A percentile compares a stretch with the other conserved stretches of the same genome.
Conservation (phyloP, 2,329 filamentous ascomycete genomes). For the Teratosphaeriaceae sp. region DNA sequence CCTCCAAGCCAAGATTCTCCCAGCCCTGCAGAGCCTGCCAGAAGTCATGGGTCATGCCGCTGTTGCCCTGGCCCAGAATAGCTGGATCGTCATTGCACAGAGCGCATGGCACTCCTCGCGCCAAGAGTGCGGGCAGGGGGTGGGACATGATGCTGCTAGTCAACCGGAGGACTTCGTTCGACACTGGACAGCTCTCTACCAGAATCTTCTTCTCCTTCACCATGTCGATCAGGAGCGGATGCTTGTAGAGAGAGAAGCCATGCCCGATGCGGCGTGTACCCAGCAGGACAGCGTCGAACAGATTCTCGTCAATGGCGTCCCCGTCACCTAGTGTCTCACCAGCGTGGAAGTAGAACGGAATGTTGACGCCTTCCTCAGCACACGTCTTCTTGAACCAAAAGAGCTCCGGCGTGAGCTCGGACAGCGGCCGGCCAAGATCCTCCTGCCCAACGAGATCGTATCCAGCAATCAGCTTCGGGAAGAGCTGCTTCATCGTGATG, state of each 20-base stretch:
- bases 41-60: conserved; percentile 85
- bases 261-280: conserved; percentile 87
- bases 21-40: conserved; percentile 90
- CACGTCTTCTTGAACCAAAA: conserved; percentile 94
- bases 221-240: conserved; percentile 81
- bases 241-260: conserved; percentile 81
- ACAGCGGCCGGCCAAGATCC: conserved; percentile 67
- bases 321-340: conserved; percentile 82
- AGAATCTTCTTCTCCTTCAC: conserved; percentile 84
- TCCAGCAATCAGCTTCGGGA: conserved; percentile 73
- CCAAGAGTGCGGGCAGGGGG: conserved; percentile 74
- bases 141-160: conserved; percentile 71
- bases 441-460: conserved; percentile 90
- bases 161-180: conserved; percentile 78
- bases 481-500: conserved; percentile 71
- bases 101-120: conserved; percentile 74
- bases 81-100: conserved; percentile 89
- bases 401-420: conserved; percentile 71
- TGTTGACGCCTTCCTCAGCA: conserved; percentile 65
- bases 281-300: conserved; percentile 83
- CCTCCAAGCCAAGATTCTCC: conserved; percentile 83
- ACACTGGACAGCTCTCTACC: conserved; percentile 84
- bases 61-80: conserved; percentile 74
- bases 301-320: conserved; percentile 68
- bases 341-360: conserved; percentile 95